These are phyloP conservation scores for Henckelia pumila DNA, from an alignment of 257 asterid genomes.

Conservation along the genomic window DNA sequence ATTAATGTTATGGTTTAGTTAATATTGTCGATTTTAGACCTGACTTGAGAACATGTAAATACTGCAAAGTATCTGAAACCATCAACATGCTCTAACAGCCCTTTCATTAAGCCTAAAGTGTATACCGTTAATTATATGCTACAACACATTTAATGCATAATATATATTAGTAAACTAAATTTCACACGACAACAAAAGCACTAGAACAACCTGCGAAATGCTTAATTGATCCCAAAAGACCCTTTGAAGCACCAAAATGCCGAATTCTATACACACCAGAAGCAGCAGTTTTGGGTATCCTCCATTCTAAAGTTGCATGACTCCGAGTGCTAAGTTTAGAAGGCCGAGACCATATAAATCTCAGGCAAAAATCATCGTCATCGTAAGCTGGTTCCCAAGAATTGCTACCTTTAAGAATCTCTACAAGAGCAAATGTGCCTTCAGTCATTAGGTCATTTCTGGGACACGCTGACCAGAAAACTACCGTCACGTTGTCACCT, in stretches of 20 bases:
- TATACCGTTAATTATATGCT: no score
- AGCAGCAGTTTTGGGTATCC: conserved; percentile 61
- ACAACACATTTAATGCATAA: neutral
- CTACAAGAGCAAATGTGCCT: conserved; percentile 94
- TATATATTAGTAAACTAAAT: neutral
- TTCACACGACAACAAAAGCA: conserved; percentile 75
- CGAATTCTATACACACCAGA: conserved; percentile 79
- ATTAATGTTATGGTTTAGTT: no score
- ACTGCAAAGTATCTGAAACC: no score
- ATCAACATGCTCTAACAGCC: no score
- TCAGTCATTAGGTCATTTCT: conserved; percentile 96
- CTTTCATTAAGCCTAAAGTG: no score
- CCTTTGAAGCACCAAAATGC: conserved; percentile 93
- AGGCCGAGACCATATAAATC: conserved; percentile 92
- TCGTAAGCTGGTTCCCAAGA: conserved; percentile 82
- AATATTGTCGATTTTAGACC: no score
- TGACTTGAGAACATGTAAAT: no score
- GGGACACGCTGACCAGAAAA: conserved; percentile 89
- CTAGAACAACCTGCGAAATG: conserved; percentile 89
- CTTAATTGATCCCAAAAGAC: conserved; percentile 58
- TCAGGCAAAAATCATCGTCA: conserved; percentile 83
- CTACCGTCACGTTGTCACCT: conserved; percentile 66
- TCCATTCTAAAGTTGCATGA: conserved; percentile 75
- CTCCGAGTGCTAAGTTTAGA: conserved; percentile 70
- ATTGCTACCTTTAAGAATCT: conserved; percentile 61